A percentile compares a stretch with the other conserved stretches of the same genome.
Conservation (phyloP, 345 rosid species). For the Triadica sebifera region DNA sequence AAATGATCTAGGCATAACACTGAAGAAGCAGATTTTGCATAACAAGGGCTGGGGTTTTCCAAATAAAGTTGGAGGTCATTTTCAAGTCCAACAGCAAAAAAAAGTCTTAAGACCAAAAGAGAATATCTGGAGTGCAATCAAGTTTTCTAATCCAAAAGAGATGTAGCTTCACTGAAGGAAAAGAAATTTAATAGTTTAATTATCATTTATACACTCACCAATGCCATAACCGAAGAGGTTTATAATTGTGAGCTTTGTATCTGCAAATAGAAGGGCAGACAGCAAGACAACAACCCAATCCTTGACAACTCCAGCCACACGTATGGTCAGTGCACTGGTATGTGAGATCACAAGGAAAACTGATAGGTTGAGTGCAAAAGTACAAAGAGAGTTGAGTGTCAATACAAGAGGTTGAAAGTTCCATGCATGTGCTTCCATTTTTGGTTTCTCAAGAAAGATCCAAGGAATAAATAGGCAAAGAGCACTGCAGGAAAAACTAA, state of each 20-base stretch:
- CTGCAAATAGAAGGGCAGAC: constrained; percentile 88
- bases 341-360: constrained; percentile 95
- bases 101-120: too few species aligned
- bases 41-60: neutral
- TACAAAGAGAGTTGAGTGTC: constrained; percentile 78
- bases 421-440: constrained; percentile 81
- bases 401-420: constrained; percentile 62
- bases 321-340: constrained; percentile 95
- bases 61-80: neutral
- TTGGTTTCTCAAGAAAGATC: constrained; percentile 91
- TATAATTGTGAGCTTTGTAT: constrained; percentile 81
- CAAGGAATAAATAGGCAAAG: constrained; percentile 85
- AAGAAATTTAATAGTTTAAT: neutral
- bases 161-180: neutral
- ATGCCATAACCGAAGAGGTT: constrained; percentile 86
- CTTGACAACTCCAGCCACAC: constrained; percentile 98
- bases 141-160: neutral
- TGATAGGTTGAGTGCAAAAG: constrained; percentile 95
- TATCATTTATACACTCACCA: constrained; percentile 43
- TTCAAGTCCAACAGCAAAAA: too few species aligned
- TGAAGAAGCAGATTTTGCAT: neutral
- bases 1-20: neutral
- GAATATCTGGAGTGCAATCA: neutral
- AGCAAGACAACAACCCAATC: constrained; percentile 97
- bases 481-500: constrained; percentile 55